Evolutionary conservation across 2,329 filamentous ascomycete genomes (phyloP), one percentile per base, ranked within the genome.

Genomic region (Leptodontidium sp.): DNA sequence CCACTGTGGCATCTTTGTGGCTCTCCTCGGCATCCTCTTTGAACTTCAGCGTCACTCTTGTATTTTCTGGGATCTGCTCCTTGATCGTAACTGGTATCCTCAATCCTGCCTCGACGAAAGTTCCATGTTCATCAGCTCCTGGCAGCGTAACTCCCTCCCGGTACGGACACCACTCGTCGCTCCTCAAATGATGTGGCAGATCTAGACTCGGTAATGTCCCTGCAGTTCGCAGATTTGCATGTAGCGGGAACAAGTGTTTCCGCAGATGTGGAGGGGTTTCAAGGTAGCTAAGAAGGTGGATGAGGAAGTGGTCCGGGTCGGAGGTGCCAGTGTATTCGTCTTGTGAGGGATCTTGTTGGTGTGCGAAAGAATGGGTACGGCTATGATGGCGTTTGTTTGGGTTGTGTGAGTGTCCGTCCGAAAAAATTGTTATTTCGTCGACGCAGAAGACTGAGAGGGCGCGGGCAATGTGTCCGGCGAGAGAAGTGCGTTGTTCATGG

Each of bases 191-290:
- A 78, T 95, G 92, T 17, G 93, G 93, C 86, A 96, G 93, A 78
- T 97, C 93, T 67, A 97, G 82, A 75, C 88, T 92, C 0, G 92
- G 92, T 35, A 97, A 82, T 49, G 90, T 84, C 8, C 92, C 93
- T 49, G 92, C 92, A 14, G 88, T 88, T 49, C 88, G 84, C 52
- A 97, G 84, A 77, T 97, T 94, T 11, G 91, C 89, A 77, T 97
- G 93, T 71, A 94, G 83, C 0, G 91, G 90, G 74, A 97, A 95
- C 3, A 97, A 84, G 1, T 85, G 81, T 77, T 90, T 90, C 75
- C 92, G 89, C 80, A 97, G 89, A 80, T 96, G 91, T 0, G 93
- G 92, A 38, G 93, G 93, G 4, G 92, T 92, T 80, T 97, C 93
- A 69, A 97, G 87, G 80, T 94, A 97, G 69, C 88, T 90, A 8